Base-by-base conservation (phyloP, 2,329 filamentous ascomycete species). In the Talaromyces sp. region DNA sequence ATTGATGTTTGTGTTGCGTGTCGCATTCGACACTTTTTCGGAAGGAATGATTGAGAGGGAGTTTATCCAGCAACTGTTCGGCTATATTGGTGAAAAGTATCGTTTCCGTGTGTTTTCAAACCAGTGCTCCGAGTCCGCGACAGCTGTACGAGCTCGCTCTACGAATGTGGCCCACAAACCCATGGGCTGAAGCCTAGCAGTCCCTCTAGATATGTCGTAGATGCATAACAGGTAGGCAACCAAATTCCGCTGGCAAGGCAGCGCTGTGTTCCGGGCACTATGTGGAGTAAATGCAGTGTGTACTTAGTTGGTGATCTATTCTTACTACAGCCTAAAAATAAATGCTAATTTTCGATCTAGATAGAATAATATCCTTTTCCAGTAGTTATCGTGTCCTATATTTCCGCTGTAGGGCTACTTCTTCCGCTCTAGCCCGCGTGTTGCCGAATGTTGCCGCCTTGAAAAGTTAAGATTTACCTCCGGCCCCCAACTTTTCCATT, bases 1-100 rank as follows among this genome's bases (percentile, higher is more conserved):
- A 10, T 61, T 68, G n/a, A 69, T 69, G 63, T 69, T 69, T 36
- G 63, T 66, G 3, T 60, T 69, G 17, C 65, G 66, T 11, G 63
- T 65, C 2, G 64, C 67, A 1, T 69, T 67, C 40, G 66, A 68
- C 53, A 63, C 59, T 3, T 66, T 69, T 17, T 50, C 64, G 1
- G 66, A 68, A 11, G 66, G 63, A 1, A 68, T 63, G 60, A 28
- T 67, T 4, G 67, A 69, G 52, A 66, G 65, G 53, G 56, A 64
- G 17, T 69, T 63, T 33, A 57, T 67, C n/a, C 53, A 58, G 17
- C 62, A 67, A 2, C 25, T 69, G 21, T 69, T 69, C 25, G 50
- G 25, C 4, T 65, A 61, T 48, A 65, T 67, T 19, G 66, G 65
- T 6, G 59, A 58, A 7, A 62, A 63, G 33, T 63, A 65, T 21